Evolutionary conservation across 768 basidiomycete species (phyloP).

Genomic region (Tremella fuciformis): DNA sequence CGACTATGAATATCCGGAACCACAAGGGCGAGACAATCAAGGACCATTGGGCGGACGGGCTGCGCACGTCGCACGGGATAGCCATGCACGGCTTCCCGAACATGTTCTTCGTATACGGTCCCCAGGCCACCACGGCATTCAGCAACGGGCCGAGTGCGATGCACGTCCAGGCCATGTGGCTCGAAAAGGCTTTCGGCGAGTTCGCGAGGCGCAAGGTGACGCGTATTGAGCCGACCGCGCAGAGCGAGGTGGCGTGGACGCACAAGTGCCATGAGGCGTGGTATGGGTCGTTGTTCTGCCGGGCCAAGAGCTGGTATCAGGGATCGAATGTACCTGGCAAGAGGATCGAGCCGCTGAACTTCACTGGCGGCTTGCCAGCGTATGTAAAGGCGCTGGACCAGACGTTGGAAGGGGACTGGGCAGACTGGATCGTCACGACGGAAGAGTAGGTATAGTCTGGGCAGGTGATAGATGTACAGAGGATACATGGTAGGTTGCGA

Average conservation of each 20-base stretch:
- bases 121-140: neutral
- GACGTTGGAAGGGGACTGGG: neutral
- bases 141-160: neutral
- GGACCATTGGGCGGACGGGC: neutral
- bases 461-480: too few species aligned
- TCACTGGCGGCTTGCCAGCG: neutral
- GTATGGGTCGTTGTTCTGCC: neutral
- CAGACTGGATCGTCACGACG: neutral
- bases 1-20: neutral
- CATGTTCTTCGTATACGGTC: conserved; percentile 1
- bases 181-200: neutral
- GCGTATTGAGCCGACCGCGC: neutral
- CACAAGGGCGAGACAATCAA: neutral
- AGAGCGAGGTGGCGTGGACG: neutral
- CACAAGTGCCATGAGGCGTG: neutral
- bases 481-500: too few species aligned
- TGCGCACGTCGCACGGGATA: neutral
- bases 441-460: too few species aligned
- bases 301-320: conserved; percentile 3
- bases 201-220: neutral
- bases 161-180: neutral
- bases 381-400: neutral
- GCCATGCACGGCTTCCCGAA: neutral
- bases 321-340: conserved; percentile 4
- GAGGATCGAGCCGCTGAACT: conserved; percentile 1